These are phyloP conservation scores for Pharnaceum exiguum DNA, from an alignment of 148 eudicot genomes.

Conservation along the genomic window DNA sequence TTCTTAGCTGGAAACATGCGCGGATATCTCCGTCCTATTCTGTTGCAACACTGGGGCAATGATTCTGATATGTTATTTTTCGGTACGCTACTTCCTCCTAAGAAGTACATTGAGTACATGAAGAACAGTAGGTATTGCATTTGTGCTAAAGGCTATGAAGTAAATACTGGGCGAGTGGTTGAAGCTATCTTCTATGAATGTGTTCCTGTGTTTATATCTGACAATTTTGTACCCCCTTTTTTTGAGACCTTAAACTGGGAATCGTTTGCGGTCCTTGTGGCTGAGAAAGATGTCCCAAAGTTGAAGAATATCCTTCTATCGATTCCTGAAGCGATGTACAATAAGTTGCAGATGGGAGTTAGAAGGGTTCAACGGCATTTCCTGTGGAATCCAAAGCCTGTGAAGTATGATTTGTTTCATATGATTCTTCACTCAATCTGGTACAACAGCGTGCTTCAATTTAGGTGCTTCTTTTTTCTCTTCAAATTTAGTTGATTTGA, in stretches of 20 bases:
- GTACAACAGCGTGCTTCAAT: slow-evolving; percentile 55
- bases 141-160: slow-evolving; percentile 67
- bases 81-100: slow-evolving; percentile 33
- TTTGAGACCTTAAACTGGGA: slow-evolving; percentile 70
- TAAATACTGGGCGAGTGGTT: slow-evolving; percentile 60
- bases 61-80: slow-evolving; percentile 52
- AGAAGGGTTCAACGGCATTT: slow-evolving; percentile 61
- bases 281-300: slow-evolving; percentile 62
- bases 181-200: slow-evolving; percentile 69
- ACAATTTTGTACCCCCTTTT: slow-evolving; percentile 63
- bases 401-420: slow-evolving; percentile 73
- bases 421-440: slow-evolving; percentile 79
- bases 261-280: slow-evolving; percentile 55
- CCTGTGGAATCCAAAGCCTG: slow-evolving; percentile 66
- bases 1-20: slow-evolving; percentile 76
- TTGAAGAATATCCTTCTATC: slow-evolving; percentile 50
- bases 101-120: slow-evolving; percentile 56
- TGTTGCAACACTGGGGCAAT: slow-evolving; percentile 47
- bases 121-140: slow-evolving; percentile 64
- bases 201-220: slow-evolving; percentile 69
- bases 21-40: slow-evolving; percentile 50
- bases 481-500: no score
- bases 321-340: slow-evolving; percentile 45
- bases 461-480: no score
- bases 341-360: slow-evolving; percentile 60